phyloP scores from a whole-genome alignment of 2,329 filamentous ascomycete species.

The Xylaria sp. region DNA sequence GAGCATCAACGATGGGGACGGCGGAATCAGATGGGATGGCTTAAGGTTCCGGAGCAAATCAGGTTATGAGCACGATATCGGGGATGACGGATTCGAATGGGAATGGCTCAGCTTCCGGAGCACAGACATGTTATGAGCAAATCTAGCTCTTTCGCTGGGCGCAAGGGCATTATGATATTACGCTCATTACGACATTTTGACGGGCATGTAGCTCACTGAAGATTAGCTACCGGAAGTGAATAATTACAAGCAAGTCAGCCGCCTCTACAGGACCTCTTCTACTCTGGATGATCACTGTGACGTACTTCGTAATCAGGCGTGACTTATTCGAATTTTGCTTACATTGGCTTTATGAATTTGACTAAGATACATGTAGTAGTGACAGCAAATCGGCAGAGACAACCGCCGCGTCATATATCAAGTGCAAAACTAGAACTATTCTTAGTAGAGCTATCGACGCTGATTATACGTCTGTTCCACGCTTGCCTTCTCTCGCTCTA shows the following conservation, averaged over 20 bases:
- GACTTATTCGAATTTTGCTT: not conserved
- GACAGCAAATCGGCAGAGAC: not conserved
- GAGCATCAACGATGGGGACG: conserved; percentile 24
- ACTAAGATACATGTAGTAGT: not conserved
- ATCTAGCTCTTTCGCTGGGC: not conserved
- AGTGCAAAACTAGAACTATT: not conserved
- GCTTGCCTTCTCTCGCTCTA: conserved; percentile 53
- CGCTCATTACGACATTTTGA: conserved; percentile 10
- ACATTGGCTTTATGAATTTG: not conserved
- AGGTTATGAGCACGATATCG: conserved; percentile 32
- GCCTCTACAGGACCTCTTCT: conserved; percentile 28
- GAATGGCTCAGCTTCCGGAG: conserved; percentile 33
- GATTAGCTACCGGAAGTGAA: conserved; percentile 31
- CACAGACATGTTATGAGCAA: conserved; percentile 33
- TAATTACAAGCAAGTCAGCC: conserved; percentile 25
- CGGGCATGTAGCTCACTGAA: conserved; percentile 13
- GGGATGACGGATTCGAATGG: conserved; percentile 29
- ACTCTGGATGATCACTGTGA: not conserved
- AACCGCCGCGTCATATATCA: not conserved
- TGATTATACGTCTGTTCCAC: conserved; percentile 36
- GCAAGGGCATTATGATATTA: conserved; percentile 19
- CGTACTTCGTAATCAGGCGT: not conserved
- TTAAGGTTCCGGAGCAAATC: conserved; percentile 25
- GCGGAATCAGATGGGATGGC: conserved; percentile 29
- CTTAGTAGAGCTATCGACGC: not conserved